Conservation (phyloP, 345 rosid genomes). For the Alliaria petiolata region DNA sequence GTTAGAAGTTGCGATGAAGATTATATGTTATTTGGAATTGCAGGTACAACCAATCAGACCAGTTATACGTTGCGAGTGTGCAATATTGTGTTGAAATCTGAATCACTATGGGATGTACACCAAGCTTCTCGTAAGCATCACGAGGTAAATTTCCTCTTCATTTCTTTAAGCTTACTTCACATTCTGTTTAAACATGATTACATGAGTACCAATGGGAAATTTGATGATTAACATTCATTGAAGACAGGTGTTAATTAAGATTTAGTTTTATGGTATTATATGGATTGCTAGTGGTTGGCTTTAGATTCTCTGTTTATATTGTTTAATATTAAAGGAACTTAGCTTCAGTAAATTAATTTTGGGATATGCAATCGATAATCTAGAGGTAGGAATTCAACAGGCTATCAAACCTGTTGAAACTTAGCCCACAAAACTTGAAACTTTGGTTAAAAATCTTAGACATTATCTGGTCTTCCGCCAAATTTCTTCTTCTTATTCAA, state of each 20-base stretch:
- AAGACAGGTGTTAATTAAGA: not conserved
- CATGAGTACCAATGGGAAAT: too few species aligned
- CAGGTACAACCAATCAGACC: slow-evolving; percentile 88
- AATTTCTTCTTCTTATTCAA: too few species aligned
- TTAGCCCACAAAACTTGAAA: slow-evolving; percentile 25
- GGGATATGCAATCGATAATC: slow-evolving; percentile 52
- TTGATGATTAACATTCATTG: too few species aligned
- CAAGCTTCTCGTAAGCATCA: slow-evolving; percentile 95
- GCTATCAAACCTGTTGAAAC: slow-evolving; percentile 22
- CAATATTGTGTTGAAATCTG: slow-evolving; percentile 75
- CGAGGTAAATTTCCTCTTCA: slow-evolving; percentile 42
- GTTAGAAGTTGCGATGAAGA: not conserved
- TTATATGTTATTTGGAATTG: not conserved
- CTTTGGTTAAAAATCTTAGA: slow-evolving; percentile 30
- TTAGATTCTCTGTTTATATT: not conserved
- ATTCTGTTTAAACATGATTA: too few species aligned
- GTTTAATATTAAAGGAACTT: not conserved
- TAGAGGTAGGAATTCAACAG: slow-evolving; percentile 44
- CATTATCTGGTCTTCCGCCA: slow-evolving; percentile 54
- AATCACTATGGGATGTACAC: slow-evolving; percentile 86
- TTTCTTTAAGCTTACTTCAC: not conserved
- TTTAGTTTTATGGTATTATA: not conserved
- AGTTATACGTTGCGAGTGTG: slow-evolving; percentile 87
- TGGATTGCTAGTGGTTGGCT: not conserved
- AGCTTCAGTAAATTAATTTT: not conserved